These are phyloP conservation scores for Umbilicus rupestris DNA, from an alignment of 164 flowering plant species.

Conservation along the genomic window DNA sequence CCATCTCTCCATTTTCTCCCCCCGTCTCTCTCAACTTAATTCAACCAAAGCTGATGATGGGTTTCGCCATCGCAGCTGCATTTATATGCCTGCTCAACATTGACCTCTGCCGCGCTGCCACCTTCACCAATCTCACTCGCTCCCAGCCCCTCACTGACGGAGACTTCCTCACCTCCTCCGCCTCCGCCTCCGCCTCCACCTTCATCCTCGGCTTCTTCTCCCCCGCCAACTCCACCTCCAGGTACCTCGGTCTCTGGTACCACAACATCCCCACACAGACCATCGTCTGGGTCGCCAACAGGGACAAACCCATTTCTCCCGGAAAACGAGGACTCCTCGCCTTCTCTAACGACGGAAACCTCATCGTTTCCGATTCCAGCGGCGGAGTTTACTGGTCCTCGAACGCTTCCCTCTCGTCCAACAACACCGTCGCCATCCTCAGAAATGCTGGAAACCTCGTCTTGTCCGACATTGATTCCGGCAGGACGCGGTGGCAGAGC, in stretches of 20 bases:
- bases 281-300: constrained; percentile 59
- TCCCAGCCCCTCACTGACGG: constrained; percentile 21
- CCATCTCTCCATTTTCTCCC: no score
- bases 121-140: constrained; percentile 1
- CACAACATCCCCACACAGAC: constrained; percentile 15
- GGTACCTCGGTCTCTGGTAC: constrained; percentile 61
- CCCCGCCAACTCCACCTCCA: constrained; percentile 27
- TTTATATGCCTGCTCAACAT: not conserved
- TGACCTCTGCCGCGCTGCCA: not conserved
- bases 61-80: not conserved
- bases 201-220: constrained; percentile 53
- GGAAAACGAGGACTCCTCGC: constrained; percentile 17
- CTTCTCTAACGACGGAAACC: constrained; percentile 29
- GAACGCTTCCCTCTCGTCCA: constrained; percentile 14
- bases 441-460: constrained; percentile 31
- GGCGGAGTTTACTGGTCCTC: constrained; percentile 35
- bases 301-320: constrained; percentile 31
- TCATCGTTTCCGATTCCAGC: constrained; percentile 18
- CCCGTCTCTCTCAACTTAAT: no score
- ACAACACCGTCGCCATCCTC: constrained; percentile 20
- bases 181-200: constrained; percentile 4
- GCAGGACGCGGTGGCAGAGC: constrained; percentile 38
- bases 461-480: constrained; percentile 11
- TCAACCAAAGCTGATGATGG: not conserved
- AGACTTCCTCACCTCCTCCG: constrained; percentile 22